Evolutionary conservation across 148 eudicot species (phyloP).

Genomic region (Rhododendron mucronatum): DNA sequence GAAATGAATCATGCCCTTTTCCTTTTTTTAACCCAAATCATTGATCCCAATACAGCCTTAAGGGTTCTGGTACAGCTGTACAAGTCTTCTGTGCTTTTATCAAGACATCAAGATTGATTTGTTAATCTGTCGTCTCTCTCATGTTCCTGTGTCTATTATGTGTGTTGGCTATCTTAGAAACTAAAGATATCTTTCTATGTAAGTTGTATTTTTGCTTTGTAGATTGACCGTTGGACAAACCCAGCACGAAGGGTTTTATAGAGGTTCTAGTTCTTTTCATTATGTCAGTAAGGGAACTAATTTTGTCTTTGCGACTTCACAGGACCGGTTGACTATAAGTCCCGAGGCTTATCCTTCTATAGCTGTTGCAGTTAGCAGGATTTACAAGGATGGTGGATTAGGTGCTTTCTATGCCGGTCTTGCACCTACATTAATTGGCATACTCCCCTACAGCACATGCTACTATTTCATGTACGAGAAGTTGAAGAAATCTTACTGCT

Average conservation of each 20-base stretch:
- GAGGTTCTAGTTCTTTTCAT: neutral
- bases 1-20: neutral
- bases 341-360: conserved; percentile 77
- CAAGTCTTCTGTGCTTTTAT: neutral
- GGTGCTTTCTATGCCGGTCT: conserved; percentile 71
- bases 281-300: neutral
- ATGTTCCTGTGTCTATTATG: neutral
- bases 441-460: conserved; percentile 97
- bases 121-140: neutral
- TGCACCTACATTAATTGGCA: conserved; percentile 78
- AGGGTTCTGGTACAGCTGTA: neutral
- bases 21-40: neutral
- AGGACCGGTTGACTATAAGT: conserved; percentile 90
- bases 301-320: conserved; percentile 18
- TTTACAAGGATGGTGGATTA: conserved; percentile 70
- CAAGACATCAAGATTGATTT: neutral
- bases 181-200: neutral
- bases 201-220: neutral
- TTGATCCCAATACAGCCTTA: neutral
- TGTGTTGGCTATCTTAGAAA: neutral
- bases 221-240: neutral
- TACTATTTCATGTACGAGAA: conserved; percentile 96
- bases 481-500: conserved; percentile 71
- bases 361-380: conserved; percentile 61
- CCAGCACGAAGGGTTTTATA: neutral